Evolutionary conservation across 495 filamentous ascomycete genomes (phyloP).

Genomic region (Penicillium bialowiezense): DNA sequence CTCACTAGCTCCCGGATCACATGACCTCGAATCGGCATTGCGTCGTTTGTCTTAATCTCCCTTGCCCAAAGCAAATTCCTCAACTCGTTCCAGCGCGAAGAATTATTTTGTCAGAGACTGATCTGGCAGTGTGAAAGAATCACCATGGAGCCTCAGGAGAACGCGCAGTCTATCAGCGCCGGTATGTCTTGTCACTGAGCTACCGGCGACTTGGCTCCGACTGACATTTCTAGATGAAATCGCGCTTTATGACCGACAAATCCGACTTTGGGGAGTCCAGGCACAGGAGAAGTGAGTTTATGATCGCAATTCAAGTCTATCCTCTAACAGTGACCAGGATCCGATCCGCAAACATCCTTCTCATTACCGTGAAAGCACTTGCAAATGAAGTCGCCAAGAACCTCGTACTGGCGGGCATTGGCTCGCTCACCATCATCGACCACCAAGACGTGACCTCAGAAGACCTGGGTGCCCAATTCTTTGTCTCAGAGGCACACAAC

Average conservation of each 20-base stretch:
- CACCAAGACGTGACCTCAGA: slow-evolving; percentile 71
- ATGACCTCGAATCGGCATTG: neutral
- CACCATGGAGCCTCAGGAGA: slow-evolving; percentile 29
- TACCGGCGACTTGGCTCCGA: neutral
- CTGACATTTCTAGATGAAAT: slow-evolving; percentile 70
- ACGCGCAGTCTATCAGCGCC: slow-evolving; percentile 49
- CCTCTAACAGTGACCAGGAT: slow-evolving; percentile 11
- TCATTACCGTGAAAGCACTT: slow-evolving; percentile 85
- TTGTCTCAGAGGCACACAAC: slow-evolving; percentile 62
- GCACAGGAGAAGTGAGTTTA: slow-evolving; percentile 81
- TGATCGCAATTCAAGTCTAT: no score
- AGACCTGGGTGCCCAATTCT: slow-evolving; percentile 88
- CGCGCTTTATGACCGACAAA: slow-evolving; percentile 95
- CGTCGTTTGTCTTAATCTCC: neutral
- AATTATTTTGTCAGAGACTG: no score
- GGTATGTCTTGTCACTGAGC: slow-evolving; percentile 29
- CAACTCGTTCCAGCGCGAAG: no score
- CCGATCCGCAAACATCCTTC: slow-evolving; percentile 84
- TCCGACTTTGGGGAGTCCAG: slow-evolving; percentile 96
- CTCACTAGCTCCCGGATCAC: slow-evolving; percentile 2
- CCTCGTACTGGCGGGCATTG: slow-evolving; percentile 91
- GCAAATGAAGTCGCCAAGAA: slow-evolving; percentile 96
- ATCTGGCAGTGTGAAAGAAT: neutral
- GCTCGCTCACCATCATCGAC: slow-evolving; percentile 86
- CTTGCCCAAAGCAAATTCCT: neutral